Conservation (phyloP, 2,329 filamentous ascomycete genomes). For the Colletotrichum tabaci region DNA sequence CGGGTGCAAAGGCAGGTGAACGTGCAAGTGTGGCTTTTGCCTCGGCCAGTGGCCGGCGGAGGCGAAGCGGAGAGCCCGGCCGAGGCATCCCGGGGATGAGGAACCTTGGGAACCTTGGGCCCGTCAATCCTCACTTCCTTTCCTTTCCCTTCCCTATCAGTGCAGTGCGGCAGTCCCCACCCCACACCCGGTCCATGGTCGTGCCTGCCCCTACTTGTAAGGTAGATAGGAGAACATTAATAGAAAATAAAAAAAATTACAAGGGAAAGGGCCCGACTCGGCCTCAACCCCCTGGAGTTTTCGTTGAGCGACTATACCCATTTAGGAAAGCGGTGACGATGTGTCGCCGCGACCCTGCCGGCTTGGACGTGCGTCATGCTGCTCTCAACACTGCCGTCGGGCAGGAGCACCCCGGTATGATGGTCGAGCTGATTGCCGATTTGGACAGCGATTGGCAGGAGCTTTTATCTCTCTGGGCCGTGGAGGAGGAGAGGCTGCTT, state of each 20-base stretch:
- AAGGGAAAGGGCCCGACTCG: conserved; percentile 18
- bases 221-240: too few species aligned
- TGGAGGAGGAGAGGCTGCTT: not conserved
- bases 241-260: too few species aligned
- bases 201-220: too few species aligned
- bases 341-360: conserved; percentile 30
- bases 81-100: conserved; percentile 30
- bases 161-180: not conserved
- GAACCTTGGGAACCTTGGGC: not conserved
- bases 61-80: conserved; percentile 29
- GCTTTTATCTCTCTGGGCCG: conserved; percentile 8
- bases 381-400: conserved; percentile 36
- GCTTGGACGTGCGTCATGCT: conserved; percentile 40
- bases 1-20: not conserved
- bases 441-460: conserved; percentile 26
- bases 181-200: not conserved
- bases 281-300: conserved; percentile 44
- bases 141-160: not conserved
- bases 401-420: conserved; percentile 25
- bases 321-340: conserved; percentile 22
- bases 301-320: conserved; percentile 40
- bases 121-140: not conserved
- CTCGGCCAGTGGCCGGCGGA: conserved; percentile 32
- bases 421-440: conserved; percentile 5
- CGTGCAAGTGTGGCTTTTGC: conserved; percentile 6